Conservation (phyloP, 2,329 filamentous ascomycete species). For the Colletotrichum eleusines region DNA sequence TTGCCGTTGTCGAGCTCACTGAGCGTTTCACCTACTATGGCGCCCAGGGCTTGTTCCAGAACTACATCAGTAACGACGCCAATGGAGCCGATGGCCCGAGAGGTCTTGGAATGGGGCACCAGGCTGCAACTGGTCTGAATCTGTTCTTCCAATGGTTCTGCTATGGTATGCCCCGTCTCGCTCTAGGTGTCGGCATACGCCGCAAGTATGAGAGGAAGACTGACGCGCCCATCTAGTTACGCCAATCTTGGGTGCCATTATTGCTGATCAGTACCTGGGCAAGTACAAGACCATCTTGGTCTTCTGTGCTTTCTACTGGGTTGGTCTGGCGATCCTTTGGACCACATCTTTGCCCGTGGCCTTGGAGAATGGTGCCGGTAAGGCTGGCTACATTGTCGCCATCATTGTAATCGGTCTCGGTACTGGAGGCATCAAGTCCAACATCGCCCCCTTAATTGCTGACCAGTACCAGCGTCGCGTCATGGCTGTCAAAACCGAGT, state of each 20-base stretch:
- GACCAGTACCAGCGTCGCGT: slow-evolving; percentile 72
- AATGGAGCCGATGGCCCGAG: slow-evolving; percentile 56
- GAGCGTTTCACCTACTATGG: slow-evolving; percentile 72
- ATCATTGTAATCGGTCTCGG: slow-evolving; percentile 75
- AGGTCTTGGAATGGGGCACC: slow-evolving; percentile 67
- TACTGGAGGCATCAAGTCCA: slow-evolving; percentile 78
- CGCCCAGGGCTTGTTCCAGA: slow-evolving; percentile 66
- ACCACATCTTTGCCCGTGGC: slow-evolving; percentile 59
- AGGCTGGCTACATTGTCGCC: slow-evolving; percentile 65
- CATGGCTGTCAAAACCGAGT: slow-evolving; percentile 63
- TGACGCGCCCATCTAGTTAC: slow-evolving; percentile 47
- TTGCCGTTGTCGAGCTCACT: slow-evolving; percentile 66
- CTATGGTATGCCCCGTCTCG: slow-evolving; percentile 47
- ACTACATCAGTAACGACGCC: slow-evolving; percentile 60
- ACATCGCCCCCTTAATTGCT: slow-evolving; percentile 69
- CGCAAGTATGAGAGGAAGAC: not conserved
- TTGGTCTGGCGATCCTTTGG: slow-evolving; percentile 67
- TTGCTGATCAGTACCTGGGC: slow-evolving; percentile 69
- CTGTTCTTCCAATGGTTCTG: slow-evolving; percentile 68
- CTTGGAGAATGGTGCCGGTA: slow-evolving; percentile 54
- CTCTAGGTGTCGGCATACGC: fast-evolving
- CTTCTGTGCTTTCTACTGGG: slow-evolving; percentile 69
- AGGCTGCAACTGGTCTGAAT: slow-evolving; percentile 65
- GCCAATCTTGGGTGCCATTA: slow-evolving; percentile 64
- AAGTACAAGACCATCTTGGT: slow-evolving; percentile 72